Evolutionary conservation across 2,329 filamentous ascomycete genomes (phyloP), one percentile per base, ranked within the genome.

Genomic region (Monosporascus sp.): DNA sequence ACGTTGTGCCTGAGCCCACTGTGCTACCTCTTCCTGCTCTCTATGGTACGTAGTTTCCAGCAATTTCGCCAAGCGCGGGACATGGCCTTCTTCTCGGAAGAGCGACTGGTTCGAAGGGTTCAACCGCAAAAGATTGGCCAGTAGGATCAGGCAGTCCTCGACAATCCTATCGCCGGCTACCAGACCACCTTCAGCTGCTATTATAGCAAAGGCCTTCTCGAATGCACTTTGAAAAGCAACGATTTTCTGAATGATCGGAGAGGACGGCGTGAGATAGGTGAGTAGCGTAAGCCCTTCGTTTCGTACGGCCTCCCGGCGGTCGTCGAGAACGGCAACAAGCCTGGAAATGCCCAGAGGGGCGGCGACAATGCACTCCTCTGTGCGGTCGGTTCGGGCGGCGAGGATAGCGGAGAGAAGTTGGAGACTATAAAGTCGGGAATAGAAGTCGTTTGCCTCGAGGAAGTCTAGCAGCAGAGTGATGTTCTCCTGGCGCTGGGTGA

Each of bases 401-500:
- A 91, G 85, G 56, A 97, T 94, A 49, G 92, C 90, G 24, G 88
- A 86, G 40, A 99, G 85, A 41, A 99, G 80, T 72, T 97, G 91
- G 27, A 99, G 76, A 5, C 90, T 89, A 72, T 97, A 97, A 1
- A 97, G 81, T 24, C 93, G 87, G 22, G 91, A 89, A 71, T 95
- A 96, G 66, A 96, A 96, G 64, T 97, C 92, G 60, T 79, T 80
- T 16, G 87, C 85, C 61, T 97, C 93, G 60, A 99, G 81, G 52
- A 99, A 88, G 67, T 94, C 88, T 56, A 99, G 83, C 24, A 99
- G 82, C 17, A 94, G 78, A 2, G 90, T 93, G 57, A 97, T 93
- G 70, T 99, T 97, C 73, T 97, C 93, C 82, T 97, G 92, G 58
- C 90, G 86, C 78, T 96, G 92, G 36, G 94, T 97, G 69, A 99